Conservation (phyloP, 2,329 filamentous ascomycete species). For the Colletotrichum cereale region DNA sequence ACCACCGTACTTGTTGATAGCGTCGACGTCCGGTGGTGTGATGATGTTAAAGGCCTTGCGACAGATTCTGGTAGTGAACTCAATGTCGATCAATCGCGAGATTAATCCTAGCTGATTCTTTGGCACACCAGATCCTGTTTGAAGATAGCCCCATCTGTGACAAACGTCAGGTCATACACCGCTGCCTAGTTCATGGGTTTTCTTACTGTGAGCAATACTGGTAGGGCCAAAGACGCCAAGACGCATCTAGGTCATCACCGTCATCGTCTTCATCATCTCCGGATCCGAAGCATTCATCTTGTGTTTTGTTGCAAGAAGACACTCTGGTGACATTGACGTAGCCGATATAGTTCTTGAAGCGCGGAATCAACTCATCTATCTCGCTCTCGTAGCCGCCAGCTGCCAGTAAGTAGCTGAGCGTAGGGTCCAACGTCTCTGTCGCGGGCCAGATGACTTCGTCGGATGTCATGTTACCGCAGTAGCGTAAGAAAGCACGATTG, state of each 20-base stretch:
- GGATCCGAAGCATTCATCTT: constrained; percentile 30
- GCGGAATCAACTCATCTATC: constrained; percentile 52
- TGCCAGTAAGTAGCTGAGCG: constrained; percentile 55
- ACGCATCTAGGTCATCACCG: constrained; percentile 14
- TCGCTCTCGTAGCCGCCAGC: constrained; percentile 49
- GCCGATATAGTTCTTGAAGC: constrained; percentile 67
- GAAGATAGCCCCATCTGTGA: constrained; percentile 80
- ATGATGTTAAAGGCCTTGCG: constrained; percentile 77
- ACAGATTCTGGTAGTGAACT: constrained; percentile 74
- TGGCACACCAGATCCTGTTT: constrained; percentile 79
- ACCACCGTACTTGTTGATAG: constrained; percentile 82
- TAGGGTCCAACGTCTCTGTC: constrained; percentile 51
- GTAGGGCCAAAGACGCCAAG: constrained; percentile 61
- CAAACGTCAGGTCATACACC: constrained; percentile 16
- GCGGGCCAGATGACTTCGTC: constrained; percentile 56
- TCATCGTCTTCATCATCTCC: constrained; percentile 37
- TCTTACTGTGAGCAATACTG: constrained; percentile 68
- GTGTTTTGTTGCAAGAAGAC: constrained; percentile 4
- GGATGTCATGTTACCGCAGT: constrained; percentile 62
- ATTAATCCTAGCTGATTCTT: constrained; percentile 74
- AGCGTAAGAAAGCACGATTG: constrained; percentile 56
- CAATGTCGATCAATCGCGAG: constrained; percentile 76
- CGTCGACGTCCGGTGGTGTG: constrained; percentile 69
- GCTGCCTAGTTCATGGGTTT: not conserved
- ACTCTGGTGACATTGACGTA: constrained; percentile 51